These are phyloP conservation scores for Globisporangium takayamanum DNA, from an alignment of 352 stramenopile species.

Conservation along the genomic window DNA sequence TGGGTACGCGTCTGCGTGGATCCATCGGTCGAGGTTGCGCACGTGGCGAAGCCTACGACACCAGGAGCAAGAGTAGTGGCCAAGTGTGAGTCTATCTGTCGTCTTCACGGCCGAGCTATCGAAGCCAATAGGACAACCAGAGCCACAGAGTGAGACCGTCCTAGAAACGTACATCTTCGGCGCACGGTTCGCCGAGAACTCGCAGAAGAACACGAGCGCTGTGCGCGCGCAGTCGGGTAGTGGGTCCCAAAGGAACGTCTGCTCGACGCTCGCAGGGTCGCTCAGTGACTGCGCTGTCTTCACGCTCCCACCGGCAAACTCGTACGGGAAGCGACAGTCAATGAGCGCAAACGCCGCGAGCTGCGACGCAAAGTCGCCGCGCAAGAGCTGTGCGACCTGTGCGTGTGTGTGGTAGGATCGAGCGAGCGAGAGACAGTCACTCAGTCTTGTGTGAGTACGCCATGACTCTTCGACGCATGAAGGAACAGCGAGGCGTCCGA, in stretches of 20 bases:
- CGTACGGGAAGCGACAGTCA: conserved; percentile 57
- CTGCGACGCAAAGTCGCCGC: conserved; percentile 26
- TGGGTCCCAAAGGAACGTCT: conserved; percentile 26
- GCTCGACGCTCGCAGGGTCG: conserved; percentile 37
- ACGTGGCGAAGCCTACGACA: conserved; percentile 36
- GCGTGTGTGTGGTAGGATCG: not conserved
- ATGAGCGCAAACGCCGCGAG: conserved; percentile 33
- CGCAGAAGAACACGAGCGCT: conserved; percentile 62
- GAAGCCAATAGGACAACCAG: no score
- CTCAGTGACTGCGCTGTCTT: conserved; percentile 29
- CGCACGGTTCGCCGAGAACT: conserved; percentile 61
- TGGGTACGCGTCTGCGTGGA: conserved; percentile 51
- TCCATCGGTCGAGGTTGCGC: conserved; percentile 50
- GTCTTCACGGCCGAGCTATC: not conserved
- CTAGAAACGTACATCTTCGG: conserved; percentile 42
- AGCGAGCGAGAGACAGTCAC: not conserved
- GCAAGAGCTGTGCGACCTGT: conserved; percentile 25
- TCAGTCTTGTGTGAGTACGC: not conserved
- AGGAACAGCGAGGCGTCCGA: not conserved
- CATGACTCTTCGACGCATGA: not conserved
- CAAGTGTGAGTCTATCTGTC: not conserved
- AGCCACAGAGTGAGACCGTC: no score
- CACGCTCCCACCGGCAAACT: conserved; percentile 40
- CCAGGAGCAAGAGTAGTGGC: not conserved
- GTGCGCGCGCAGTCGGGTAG: conserved; percentile 22